Evolutionary conservation across 371 early-diverging fungal species (phyloP), one percentile per base, ranked within the genome.

Genomic region (Batrachochytrium dendrobatidis): DNA sequence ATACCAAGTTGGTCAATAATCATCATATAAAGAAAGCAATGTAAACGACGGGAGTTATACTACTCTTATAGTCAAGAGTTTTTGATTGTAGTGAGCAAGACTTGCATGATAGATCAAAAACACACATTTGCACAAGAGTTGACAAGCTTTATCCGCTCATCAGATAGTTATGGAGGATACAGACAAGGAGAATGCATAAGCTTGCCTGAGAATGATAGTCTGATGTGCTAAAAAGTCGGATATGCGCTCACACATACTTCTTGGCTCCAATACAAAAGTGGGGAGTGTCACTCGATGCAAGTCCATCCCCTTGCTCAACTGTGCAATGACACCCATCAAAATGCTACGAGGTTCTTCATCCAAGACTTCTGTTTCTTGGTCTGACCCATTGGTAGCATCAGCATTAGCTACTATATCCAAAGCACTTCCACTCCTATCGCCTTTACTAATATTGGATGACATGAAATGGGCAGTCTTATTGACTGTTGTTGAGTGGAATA

Each of bases 161-260:
- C n/a, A n/a, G n/a, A n/a, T n/a, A n/a, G n/a, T n/a, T n/a, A n/a
- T n/a, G n/a, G n/a, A n/a, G n/a, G n/a, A n/a, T n/a, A n/a, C n/a
- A n/a, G n/a, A n/a, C 39, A 39, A n/a, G 39, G 39, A 39, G 39
- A 15, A 15, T 39, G 46, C 46, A 15, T 22, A 33, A 6, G 46
- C 32, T 60, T 49, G 55, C 39, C 34, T 55, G 64, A 90, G 67
- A 30, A 97, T 72, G 54, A 92, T 66, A 50, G 93, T 91, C 1
- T 95, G 94, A 67, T 96, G 94, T 46, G 86, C 83, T 86, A 96
- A 87, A 72, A 93, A 95, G 74, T 97, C 98, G 17, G 96, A 92
- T 32, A 96, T 87, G 24, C 92, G 80, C 66, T 97, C 98, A 30
- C 91, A 81, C 85, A 96, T 92, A 67, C 90, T 89, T 22, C 98